These are phyloP conservation scores for Metschnikowia cubensis DNA, from an alignment of 805 yeast genomes.

Conservation along the genomic window DNA sequence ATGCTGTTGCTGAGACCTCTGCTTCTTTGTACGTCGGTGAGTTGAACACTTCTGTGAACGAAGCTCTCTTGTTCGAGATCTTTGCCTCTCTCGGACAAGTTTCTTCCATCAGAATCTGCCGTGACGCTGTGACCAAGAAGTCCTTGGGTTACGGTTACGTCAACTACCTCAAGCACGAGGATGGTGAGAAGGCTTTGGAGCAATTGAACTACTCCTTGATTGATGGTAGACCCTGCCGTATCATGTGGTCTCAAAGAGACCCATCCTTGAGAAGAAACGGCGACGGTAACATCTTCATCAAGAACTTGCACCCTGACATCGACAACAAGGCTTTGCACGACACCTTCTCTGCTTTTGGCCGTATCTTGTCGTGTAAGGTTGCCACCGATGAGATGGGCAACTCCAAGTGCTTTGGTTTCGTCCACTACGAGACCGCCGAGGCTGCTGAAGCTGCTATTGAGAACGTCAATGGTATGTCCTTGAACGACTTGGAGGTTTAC, in stretches of 20 bases:
- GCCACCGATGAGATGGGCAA: conserved; percentile 89
- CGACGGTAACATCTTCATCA: conserved; percentile 94
- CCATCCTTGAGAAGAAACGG: conserved; percentile 93
- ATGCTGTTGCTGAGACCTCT: conserved; percentile 47
- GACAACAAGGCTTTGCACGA: conserved; percentile 99
- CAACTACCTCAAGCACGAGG: conserved; percentile 83
- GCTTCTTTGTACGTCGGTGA: conserved; percentile 98
- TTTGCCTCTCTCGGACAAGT: conserved; percentile 95
- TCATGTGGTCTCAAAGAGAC: conserved; percentile 99
- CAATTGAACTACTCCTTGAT: conserved; percentile 91
- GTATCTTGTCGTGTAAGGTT: conserved; percentile 92
- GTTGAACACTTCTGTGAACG: conserved; percentile 86
- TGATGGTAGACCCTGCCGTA: conserved; percentile 96
- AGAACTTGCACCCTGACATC: conserved; percentile 96
- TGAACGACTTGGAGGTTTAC: conserved; percentile 92
- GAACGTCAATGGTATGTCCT: conserved; percentile 96
- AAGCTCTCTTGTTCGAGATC: conserved; percentile 90
- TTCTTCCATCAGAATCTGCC: conserved; percentile 95
- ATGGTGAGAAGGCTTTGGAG: conserved; percentile 91
- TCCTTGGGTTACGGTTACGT: conserved; percentile 98
- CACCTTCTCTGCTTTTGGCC: conserved; percentile 95
- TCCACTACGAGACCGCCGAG: conserved; percentile 90
- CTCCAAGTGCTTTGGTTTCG: conserved; percentile 96
- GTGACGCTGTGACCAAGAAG: conserved; percentile 95
- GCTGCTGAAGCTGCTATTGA: conserved; percentile 93